A percentile compares a stretch with the other conserved stretches of the same genome.
These are phyloP conservation scores for Aspergillus sparsus DNA, from an alignment of 495 filamentous ascomycete genomes.

Conservation along the genomic window DNA sequence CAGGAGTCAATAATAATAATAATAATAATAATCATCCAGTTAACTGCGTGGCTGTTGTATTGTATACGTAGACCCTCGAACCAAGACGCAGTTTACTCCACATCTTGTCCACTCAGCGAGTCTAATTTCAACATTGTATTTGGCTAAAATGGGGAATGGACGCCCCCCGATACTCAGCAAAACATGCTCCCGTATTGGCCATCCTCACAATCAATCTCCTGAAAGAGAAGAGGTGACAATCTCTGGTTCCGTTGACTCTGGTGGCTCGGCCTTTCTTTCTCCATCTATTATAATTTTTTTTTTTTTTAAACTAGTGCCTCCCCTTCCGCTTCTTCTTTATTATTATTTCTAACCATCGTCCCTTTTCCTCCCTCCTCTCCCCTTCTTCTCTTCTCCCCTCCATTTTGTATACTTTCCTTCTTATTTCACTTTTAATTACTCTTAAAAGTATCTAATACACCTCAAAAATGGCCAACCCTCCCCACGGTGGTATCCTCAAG, in stretches of 20 bases:
- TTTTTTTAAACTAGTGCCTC: constrained; percentile 6
- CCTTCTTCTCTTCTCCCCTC: constrained; percentile 15
- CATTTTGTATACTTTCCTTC: constrained; percentile 14
- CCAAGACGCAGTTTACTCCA: constrained; percentile 22
- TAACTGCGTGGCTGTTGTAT: background rate
- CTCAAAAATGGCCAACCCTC: constrained; percentile 69
- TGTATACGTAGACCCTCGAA: constrained; percentile 20
- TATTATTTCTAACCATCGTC: constrained; percentile 13
- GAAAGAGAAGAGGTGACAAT: constrained; percentile 13
- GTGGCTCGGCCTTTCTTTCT: constrained; percentile 9
- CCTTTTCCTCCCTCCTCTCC: constrained; percentile 16
- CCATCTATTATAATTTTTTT: constrained; percentile 10
- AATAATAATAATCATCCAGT: background rate
- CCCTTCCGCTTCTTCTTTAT: constrained; percentile 17
- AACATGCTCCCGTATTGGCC: constrained; percentile 4
- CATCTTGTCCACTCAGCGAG: constrained; percentile 18
- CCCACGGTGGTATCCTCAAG: constrained; percentile 96
- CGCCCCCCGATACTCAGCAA: constrained; percentile 6
- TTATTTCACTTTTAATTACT: constrained; percentile 12
- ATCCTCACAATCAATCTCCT: constrained; percentile 17
- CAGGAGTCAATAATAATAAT: too few species aligned
- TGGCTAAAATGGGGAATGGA: constrained; percentile 9
- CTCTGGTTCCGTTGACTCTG: constrained; percentile 14
- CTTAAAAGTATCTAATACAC: constrained; percentile 1
- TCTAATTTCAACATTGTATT: constrained; percentile 2